phyloP scores from a whole-genome alignment of 768 basidiomycete genomes.

The Baorangia bicolor region DNA sequence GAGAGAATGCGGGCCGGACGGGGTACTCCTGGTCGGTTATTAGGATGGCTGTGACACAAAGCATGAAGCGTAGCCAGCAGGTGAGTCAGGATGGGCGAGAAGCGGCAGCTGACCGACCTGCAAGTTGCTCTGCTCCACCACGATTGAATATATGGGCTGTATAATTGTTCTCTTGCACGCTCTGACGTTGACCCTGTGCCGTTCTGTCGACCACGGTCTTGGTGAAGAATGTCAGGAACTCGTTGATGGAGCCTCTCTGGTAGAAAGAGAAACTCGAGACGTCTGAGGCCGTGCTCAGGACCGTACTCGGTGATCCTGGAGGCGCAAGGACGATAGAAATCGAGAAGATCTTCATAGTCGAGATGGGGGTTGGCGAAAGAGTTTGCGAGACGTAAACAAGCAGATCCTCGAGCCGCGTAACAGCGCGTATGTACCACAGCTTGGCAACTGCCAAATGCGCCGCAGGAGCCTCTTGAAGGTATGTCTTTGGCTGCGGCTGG shows the following conservation, averaged over 20 bases:
- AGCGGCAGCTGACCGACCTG: slow-evolving; percentile 51
- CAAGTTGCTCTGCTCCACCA: slow-evolving; percentile 80
- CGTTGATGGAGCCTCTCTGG: slow-evolving; percentile 80
- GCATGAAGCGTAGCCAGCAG: slow-evolving; percentile 4
- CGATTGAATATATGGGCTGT: slow-evolving; percentile 92
- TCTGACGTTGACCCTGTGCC: slow-evolving; percentile 83
- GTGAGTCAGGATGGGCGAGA: not conserved
- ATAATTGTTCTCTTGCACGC: slow-evolving; percentile 91
- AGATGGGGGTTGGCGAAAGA: slow-evolving; percentile 14
- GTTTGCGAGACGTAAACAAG: slow-evolving; percentile 4
- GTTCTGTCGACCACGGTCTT: slow-evolving; percentile 93
- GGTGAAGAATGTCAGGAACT: slow-evolving; percentile 93
- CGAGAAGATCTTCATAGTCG: slow-evolving; percentile 82
- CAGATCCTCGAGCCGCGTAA: too few relatives aligned
- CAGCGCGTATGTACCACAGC: not conserved
- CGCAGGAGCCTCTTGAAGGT: not conserved
- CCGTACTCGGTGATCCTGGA: slow-evolving; percentile 56
- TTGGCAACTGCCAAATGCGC: slow-evolving; percentile 2
- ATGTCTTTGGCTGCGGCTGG: slow-evolving; percentile 21
- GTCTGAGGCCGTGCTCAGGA: slow-evolving; percentile 71
- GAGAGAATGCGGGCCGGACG: slow-evolving; percentile 92
- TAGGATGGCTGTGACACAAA: slow-evolving; percentile 63
- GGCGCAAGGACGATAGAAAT: slow-evolving; percentile 73
- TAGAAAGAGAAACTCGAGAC: slow-evolving; percentile 93
- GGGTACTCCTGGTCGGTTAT: slow-evolving; percentile 97